Base-by-base conservation (phyloP, 78 protist genomes). In the Cavenderia fasciculata region DNA sequence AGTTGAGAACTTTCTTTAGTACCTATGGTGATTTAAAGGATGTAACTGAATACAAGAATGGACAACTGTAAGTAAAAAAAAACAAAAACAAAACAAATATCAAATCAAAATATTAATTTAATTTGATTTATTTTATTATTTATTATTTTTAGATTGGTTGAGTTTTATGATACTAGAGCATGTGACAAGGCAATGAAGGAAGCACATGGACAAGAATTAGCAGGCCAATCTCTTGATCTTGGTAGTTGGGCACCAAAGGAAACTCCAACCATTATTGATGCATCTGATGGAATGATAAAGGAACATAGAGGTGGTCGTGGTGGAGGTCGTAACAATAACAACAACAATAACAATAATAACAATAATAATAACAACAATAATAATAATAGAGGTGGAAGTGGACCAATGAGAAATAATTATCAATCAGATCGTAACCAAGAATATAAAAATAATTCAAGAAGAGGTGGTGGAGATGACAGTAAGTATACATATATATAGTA, bases 141-240 rank as follows among this genome's bases (percentile, higher is more conserved):
- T 7, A 52, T 34, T 10, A 59, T 25, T 4, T 51, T 49, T 36
- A 69, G 76, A 21, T 29, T 86, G 41, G 92, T 86, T 68, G 92
- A 86, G 34, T 86, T 86, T 54, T 86, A 66, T 86, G 92, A 86
- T 59, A 19, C 72, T 14, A 86, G 92, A 86, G 36, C 92, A 19
- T 74, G 79, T 75, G 87, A 86, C 21, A 86, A 86, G 47, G 92
- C 92, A 41, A 68, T 82, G 29, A 36, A 61, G 23, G 71, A 40
- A 4, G 90, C 72, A 3, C 61, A 82, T 18, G 90, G 90, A 21
- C 41, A 27, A 11, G 46, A 49, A 54, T 57, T 82, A 31, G 0
- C 34, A 16, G 90, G 61, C 27, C 90, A 82, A 57, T 41, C 49
- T 43, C 38, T 82, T 1, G 90, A 82, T 43, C 33, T 82, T 11